Percentiles rank a stretch among this genome's conserved stretches.
These are phyloP conservation scores for Lachnellula subtilissima DNA, from an alignment of 2,329 filamentous ascomycete genomes.

Conservation along the genomic window DNA sequence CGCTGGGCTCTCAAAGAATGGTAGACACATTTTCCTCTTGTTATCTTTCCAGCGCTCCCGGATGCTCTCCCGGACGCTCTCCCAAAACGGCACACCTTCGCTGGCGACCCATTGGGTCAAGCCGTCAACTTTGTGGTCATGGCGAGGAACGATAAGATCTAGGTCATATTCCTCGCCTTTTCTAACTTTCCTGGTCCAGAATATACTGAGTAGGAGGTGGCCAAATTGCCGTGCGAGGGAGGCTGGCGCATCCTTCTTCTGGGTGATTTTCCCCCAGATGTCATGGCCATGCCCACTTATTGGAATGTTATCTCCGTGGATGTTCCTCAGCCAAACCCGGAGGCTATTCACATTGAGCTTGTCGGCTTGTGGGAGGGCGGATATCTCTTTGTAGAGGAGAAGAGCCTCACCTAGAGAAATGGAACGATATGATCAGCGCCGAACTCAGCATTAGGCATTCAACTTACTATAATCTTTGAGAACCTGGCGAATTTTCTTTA, in stretches of 20 bases:
- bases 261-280: constrained; percentile 1
- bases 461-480: constrained; percentile 18
- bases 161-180: not conserved
- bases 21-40: not conserved
- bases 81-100: constrained; percentile 13
- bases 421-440: not conserved
- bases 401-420: constrained; percentile 10
- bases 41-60: not conserved
- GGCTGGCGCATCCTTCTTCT: no score
- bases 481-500: constrained; percentile 10
- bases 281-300: constrained; percentile 3
- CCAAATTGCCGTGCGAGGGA: not conserved
- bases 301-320: not conserved
- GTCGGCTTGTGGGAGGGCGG: constrained; percentile 11
- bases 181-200: not conserved
- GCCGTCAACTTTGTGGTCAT: constrained; percentile 6
- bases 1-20: not conserved
- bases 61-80: not conserved
- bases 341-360: constrained; percentile 9
- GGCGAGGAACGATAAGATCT: constrained; percentile 13
- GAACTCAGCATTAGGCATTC: not conserved
- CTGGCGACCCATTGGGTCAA: constrained; percentile 16
- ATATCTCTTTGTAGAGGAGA: constrained; percentile 8
- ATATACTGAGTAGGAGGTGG: not conserved
- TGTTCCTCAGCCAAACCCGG: not conserved